A percentile compares a stretch with the other conserved stretches of the same genome.
Evolutionary conservation across 805 yeast genomes (phyloP).

Genomic region (Sporopachydermia quercuum): DNA sequence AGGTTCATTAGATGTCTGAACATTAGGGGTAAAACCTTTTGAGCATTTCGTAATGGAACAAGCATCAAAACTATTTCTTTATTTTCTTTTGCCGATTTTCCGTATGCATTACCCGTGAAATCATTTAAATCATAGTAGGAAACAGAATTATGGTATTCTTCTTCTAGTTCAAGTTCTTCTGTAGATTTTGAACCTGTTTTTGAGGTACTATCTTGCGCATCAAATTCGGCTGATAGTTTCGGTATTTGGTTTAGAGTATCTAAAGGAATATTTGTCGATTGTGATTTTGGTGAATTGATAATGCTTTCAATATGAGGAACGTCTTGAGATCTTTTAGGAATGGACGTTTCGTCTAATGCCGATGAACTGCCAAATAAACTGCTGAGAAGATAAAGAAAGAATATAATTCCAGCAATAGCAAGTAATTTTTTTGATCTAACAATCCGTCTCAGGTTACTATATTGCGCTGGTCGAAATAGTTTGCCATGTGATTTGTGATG

Average conservation of each 20-base stretch:
- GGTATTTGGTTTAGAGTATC: not conserved
- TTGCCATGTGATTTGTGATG: too few species aligned
- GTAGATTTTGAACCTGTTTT: not conserved
- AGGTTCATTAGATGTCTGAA: constrained; percentile 76
- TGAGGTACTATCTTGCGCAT: not conserved
- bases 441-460: too few species aligned
- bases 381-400: not conserved
- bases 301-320: not conserved
- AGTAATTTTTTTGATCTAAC: too few species aligned
- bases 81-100: constrained; percentile 17
- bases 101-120: constrained; percentile 38
- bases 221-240: not conserved
- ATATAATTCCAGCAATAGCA: not conserved
- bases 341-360: constrained; percentile 6
- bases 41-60: constrained; percentile 73
- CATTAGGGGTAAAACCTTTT: constrained; percentile 63
- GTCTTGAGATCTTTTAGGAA: not conserved
- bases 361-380: too few species aligned
- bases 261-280: not conserved
- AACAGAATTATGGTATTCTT: constrained; percentile 30
- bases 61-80: constrained; percentile 55
- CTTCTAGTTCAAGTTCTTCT: constrained; percentile 18
- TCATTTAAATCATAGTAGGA: constrained; percentile 48
- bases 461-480: too few species aligned
- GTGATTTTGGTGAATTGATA: not conserved